These are phyloP conservation scores for Ophiostoma triangulosporum DNA, from an alignment of 2,329 filamentous ascomycete genomes.

Conservation along the genomic window DNA sequence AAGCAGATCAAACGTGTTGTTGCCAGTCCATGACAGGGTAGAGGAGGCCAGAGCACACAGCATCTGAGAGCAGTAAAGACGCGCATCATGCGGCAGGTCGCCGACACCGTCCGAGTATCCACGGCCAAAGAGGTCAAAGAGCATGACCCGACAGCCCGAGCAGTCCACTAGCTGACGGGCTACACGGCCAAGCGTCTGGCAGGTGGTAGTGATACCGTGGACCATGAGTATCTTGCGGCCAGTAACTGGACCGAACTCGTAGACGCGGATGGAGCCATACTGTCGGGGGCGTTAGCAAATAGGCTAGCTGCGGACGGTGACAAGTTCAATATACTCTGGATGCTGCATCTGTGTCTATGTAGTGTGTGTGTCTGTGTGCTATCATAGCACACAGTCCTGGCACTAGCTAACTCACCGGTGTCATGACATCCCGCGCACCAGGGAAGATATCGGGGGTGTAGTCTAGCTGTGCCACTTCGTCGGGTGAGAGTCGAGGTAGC, in stretches of 20 bases:
- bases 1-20: conserved; percentile 46
- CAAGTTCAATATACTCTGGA: background rate
- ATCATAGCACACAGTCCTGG: background rate
- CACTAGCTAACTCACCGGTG: conserved; percentile 35
- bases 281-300: conserved; percentile 16
- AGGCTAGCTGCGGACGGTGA: background rate
- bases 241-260: conserved; percentile 66
- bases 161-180: conserved; percentile 49
- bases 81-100: conserved; percentile 56
- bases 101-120: conserved; percentile 53
- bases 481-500: conserved; percentile 15
- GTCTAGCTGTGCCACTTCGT: conserved; percentile 17
- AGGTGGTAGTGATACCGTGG: conserved; percentile 75
- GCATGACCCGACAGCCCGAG: conserved; percentile 64
- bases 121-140: conserved; percentile 62
- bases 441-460: conserved; percentile 60
- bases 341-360: background rate
- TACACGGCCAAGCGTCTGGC: conserved; percentile 54
- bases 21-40: conserved; percentile 51
- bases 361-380: no score
- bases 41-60: conserved; percentile 59
- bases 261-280: conserved; percentile 64
- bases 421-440: conserved; percentile 58
- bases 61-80: conserved; percentile 60
- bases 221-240: conserved; percentile 65